These are phyloP conservation scores for Massarina eburnea DNA, from an alignment of 2,329 filamentous ascomycete genomes.

Conservation along the genomic window DNA sequence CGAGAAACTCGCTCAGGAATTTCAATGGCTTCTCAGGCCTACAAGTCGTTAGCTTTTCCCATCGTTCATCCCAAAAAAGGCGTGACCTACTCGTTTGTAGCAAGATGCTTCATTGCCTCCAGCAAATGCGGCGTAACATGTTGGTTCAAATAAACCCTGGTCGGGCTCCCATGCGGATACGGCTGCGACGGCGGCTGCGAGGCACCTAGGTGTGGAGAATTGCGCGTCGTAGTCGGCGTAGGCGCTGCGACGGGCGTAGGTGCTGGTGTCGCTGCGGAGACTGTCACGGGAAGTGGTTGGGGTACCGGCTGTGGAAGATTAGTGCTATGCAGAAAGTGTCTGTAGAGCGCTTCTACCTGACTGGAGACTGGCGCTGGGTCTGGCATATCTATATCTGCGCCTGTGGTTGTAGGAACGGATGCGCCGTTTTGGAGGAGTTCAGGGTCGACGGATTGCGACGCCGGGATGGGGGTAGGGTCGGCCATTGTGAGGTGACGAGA, in stretches of 20 bases:
- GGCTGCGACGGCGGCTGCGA: constrained; percentile 37
- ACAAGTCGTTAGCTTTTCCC: not conserved
- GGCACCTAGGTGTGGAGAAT: constrained; percentile 37
- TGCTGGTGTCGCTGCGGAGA: constrained; percentile 8
- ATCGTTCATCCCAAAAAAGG: too few species aligned
- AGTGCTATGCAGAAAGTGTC: constrained; percentile 4
- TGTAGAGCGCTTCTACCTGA: constrained; percentile 9
- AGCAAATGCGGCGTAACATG: constrained; percentile 54
- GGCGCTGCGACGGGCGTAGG: constrained; percentile 15
- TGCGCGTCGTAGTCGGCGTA: constrained; percentile 31
- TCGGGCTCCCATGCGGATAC: constrained; percentile 51
- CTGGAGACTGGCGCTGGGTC: constrained; percentile 15
- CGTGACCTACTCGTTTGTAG: constrained; percentile 44
- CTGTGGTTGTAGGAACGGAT: constrained; percentile 7
- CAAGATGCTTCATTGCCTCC: constrained; percentile 56
- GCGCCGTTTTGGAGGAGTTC: constrained; percentile 24
- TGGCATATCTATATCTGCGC: constrained; percentile 34
- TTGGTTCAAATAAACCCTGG: constrained; percentile 52
- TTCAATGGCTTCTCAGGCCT: constrained; percentile 54
- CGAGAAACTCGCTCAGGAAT: constrained; percentile 52
- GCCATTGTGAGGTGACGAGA: constrained; percentile 14
- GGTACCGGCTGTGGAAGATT: constrained; percentile 7
- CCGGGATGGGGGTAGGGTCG: constrained; percentile 18
- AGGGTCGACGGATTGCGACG: constrained; percentile 19
- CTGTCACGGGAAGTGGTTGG: constrained; percentile 11